phyloP scores from a whole-genome alignment of 2,329 filamentous ascomycete species.

The Ophiocordyceps camponoti-rufipedis region DNA sequence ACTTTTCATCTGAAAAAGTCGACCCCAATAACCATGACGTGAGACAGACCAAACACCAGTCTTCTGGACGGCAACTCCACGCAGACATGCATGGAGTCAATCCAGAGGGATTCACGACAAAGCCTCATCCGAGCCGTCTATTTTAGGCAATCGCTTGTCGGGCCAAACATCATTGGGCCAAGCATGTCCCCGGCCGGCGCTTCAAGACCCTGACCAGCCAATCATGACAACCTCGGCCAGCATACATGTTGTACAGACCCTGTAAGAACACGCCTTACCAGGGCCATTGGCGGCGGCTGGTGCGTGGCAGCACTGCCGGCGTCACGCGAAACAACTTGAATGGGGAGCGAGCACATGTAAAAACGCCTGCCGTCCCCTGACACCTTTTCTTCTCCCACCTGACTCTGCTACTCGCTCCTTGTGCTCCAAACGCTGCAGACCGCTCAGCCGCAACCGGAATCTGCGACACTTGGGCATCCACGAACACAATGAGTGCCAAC shows the following conservation, averaged over 20 bases:
- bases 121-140: background rate
- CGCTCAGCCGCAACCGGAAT: background rate
- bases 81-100: background rate
- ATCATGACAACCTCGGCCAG: constrained; percentile 6
- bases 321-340: constrained; percentile 2
- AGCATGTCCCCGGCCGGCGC: constrained; percentile 10
- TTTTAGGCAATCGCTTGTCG: background rate
- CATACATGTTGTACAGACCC: background rate
- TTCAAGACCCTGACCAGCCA: constrained; percentile 10
- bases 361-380: background rate
- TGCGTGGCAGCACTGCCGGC: constrained; percentile 4
- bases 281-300: background rate
- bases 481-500: constrained; percentile 19
- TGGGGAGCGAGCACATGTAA: background rate
- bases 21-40: too few relatives aligned
- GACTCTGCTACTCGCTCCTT: background rate
- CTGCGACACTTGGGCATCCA: constrained; percentile 5
- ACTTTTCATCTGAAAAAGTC: too few relatives aligned
- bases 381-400: background rate
- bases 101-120: background rate
- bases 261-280: background rate
- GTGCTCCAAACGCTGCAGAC: background rate
- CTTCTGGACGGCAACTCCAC: too few relatives aligned
- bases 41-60: too few relatives aligned
- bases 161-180: constrained; percentile 8